These are phyloP conservation scores for Hyphodiscus sp. DNA, from an alignment of 2,329 filamentous ascomycete species.

Conservation along the genomic window DNA sequence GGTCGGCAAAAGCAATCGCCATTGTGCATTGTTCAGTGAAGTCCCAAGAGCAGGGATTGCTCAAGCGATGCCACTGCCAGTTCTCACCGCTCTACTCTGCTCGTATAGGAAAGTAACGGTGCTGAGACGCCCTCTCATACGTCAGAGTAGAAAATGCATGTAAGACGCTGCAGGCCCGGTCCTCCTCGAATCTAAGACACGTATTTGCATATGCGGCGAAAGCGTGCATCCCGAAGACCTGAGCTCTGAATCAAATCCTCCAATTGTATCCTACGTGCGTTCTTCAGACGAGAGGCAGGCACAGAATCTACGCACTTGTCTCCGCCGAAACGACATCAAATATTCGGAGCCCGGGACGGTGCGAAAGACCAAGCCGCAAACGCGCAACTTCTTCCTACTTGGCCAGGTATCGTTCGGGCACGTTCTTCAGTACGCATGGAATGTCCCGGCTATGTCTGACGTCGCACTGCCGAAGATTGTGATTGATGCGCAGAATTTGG, in stretches of 20 bases:
- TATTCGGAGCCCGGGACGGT: too few relatives aligned
- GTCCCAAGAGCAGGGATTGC: too few relatives aligned
- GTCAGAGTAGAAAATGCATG: too few relatives aligned
- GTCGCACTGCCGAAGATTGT: conserved; percentile 26
- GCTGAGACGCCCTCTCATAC: too few relatives aligned
- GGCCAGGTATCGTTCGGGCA: not conserved
- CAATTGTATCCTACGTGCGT: not conserved
- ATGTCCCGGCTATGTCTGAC: conserved; percentile 24
- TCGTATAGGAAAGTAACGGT: too few relatives aligned
- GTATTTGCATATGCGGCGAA: not conserved
- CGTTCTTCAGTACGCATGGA: conserved; percentile 18
- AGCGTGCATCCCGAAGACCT: not conserved
- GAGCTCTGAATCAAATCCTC: not conserved
- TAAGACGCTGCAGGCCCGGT: too few relatives aligned
- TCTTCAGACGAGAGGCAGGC: not conserved
- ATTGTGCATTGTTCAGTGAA: not conserved
- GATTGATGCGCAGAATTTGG: conserved; percentile 21
- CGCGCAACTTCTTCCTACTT: conserved; percentile 8
- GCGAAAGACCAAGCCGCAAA: not conserved
- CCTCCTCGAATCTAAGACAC: not conserved
- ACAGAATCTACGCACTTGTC: not conserved
- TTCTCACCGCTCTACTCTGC: too few relatives aligned
- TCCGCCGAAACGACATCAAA: not conserved
- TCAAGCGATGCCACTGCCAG: not conserved
- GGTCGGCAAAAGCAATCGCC: not conserved